Base-by-base conservation (phyloP, 164 flowering plant genomes). In the Liquidambar formosana region DNA sequence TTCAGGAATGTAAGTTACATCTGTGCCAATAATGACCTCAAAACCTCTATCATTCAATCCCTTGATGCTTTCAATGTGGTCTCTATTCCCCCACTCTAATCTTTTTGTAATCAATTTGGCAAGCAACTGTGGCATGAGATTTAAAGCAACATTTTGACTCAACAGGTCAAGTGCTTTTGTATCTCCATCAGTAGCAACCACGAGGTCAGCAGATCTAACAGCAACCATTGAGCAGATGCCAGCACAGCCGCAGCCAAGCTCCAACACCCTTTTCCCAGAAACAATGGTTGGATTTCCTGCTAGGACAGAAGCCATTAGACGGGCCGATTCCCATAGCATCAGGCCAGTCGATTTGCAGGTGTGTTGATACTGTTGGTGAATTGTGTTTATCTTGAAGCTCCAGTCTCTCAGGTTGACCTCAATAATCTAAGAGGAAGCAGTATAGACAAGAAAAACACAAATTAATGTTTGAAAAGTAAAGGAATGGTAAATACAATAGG, bases 321-420 rank as follows among this genome's bases (percentile, higher is more conserved):
- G 86, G 73, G 97, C 95, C 10, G 98, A 94, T 81, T 94, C 97
- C 98, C 98, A 94, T 33, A 92, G 82, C 97, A 95, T 91, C 76
- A 95, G 76, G 60, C 99, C 99, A 22, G 99, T 95, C 59, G 97
- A 95, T 76, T 86, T 88, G 95, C 99, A 95, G 5, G 94, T 94
- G 76, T 95, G 99, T 62, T 95, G 99, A 65, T 78, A 78, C 73
- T 91, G 97, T 80, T 77, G 88, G 22, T 93, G 75, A 22, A 92
- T 77, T 48, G 85, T 82, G 69, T 78, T 84, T 16, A 95, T 85
- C 78, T 81, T 89, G 78, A 88, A 89, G 70, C 45, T 76, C 66
- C 26, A 68, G 13, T 76, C 84, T 62, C 73, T 64, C 41, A 89
- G 48, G 27, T 78, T 67, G 25, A 94, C 68, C 67, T 86, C 88